phyloP scores from a whole-genome alignment of 176 grass and related monocot species.

The Phragmites australis region DNA sequence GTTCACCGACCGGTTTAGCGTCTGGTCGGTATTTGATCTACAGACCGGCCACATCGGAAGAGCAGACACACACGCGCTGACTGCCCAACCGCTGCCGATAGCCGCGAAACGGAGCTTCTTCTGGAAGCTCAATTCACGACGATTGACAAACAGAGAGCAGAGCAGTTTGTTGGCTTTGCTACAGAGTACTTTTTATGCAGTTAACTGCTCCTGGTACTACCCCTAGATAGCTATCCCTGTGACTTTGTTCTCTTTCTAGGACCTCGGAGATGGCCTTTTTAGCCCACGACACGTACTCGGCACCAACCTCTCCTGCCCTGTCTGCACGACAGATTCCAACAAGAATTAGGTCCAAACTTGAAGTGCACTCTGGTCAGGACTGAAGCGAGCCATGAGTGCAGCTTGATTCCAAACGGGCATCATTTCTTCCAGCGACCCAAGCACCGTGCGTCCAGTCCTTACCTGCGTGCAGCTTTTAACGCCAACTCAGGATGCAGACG shows the following conservation, averaged over 20 bases:
- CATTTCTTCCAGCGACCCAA: background rate
- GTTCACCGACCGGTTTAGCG: too few relatives aligned
- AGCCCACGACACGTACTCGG: background rate
- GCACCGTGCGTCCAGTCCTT: background rate
- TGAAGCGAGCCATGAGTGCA: too few relatives aligned
- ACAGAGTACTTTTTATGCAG: background rate
- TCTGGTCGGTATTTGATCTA: too few relatives aligned
- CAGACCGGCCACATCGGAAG: too few relatives aligned
- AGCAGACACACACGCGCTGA: too few relatives aligned
- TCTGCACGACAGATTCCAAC: background rate
- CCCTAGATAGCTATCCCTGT: background rate
- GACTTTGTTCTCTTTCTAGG: background rate
- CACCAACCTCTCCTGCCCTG: background rate
- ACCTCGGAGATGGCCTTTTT: background rate
- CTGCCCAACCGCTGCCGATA: too few relatives aligned
- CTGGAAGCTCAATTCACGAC: background rate
- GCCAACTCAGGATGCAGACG: background rate
- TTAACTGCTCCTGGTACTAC: background rate
- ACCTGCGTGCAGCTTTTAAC: background rate
- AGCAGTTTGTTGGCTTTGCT: background rate
- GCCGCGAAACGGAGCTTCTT: background rate
- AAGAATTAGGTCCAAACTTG: background rate
- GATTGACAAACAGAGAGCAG: background rate
- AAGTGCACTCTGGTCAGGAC: background rate
- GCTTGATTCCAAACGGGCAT: background rate